Base-by-base conservation (phyloP, 2,329 filamentous ascomycete species). In the Botrytis aclada region DNA sequence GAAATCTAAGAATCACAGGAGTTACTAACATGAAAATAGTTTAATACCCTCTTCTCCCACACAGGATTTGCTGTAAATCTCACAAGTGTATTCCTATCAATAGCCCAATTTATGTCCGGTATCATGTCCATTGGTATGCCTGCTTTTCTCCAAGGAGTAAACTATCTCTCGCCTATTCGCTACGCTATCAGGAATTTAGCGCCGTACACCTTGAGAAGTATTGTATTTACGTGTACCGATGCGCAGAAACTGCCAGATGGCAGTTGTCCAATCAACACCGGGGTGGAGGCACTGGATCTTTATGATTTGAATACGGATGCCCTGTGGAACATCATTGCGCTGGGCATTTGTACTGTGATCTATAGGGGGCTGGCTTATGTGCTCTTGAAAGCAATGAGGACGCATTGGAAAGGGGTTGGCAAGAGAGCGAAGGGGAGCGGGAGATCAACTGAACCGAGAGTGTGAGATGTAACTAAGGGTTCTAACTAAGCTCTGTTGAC, bases 51-150 rank as follows among this genome's bases (percentile, higher is more conserved):
- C 14, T 92, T 94, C 80, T 83, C 83, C 12, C 92, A 94, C 79
- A 92, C 91, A 0, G 92, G 92, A 2, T 94, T 94, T 80, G 91
- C 92, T 0, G 88, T 94, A 73, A 93, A 93, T 77, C 82, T 93
- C 72, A 93, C 91, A 75, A 89, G 87, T 0, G 86, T 93, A 60
- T 84, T 94, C 29, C 84, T 95, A 5, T 90, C 89, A 0, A 87
- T 95, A 12, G 89, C 91, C 0, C 90, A 91, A 77, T 87, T 89
- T 78, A 92, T 94, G 86, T 87, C 88, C 0, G 92, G 92, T 0
- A 84, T 94, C 47, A 86, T 94, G 81, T 92, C 88, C 72, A 89
- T 93, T 75, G 83, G 90, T 77, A 89, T 94, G 83, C 91, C 92
- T 1, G 77, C 80, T 4, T 86, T 93, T 25, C 87, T 94, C 64